phyloP scores from a whole-genome alignment of 2,329 filamentous ascomycete species.

The Trichoderma endophyticum region DNA sequence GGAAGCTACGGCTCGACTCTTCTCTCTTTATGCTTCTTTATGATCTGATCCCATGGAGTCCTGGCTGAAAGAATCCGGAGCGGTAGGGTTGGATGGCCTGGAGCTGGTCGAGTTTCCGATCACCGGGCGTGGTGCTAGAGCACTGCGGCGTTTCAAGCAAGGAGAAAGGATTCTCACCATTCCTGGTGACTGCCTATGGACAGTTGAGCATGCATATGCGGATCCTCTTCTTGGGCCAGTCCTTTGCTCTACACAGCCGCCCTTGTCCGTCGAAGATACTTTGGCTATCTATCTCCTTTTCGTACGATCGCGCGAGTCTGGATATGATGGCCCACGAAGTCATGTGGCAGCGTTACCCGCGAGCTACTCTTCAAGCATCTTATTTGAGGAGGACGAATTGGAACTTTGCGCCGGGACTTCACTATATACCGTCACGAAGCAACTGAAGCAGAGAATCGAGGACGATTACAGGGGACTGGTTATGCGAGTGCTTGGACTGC shows the following conservation, averaged over 20 bases:
- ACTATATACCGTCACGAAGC: slow-evolving; percentile 33
- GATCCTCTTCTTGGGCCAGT: slow-evolving; percentile 32
- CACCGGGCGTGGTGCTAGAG: slow-evolving; percentile 33
- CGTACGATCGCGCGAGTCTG: slow-evolving; percentile 32
- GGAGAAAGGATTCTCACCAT: slow-evolving; percentile 35
- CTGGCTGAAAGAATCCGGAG: slow-evolving; percentile 33
- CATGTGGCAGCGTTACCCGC: slow-evolving; percentile 32
- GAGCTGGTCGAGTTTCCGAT: slow-evolving; percentile 32
- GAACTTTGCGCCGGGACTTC: slow-evolving; percentile 33
- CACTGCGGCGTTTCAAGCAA: slow-evolving; percentile 31
- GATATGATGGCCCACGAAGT: slow-evolving; percentile 29
- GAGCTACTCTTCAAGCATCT: slow-evolving; percentile 35
- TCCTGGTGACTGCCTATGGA: slow-evolving; percentile 31
- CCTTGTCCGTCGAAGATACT: slow-evolving; percentile 34
- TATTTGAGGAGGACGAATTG: slow-evolving; percentile 34
- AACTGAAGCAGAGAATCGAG: slow-evolving; percentile 29
- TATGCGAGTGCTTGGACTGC: slow-evolving; percentile 27
- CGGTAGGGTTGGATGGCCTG: slow-evolving; percentile 30
- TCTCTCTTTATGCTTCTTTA: neutral
- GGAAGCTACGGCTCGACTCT: neutral
- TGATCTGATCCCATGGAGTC: slow-evolving; percentile 27
- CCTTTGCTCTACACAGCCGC: slow-evolving; percentile 30
- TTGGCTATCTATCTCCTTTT: slow-evolving; percentile 35
- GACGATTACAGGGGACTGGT: slow-evolving; percentile 31
- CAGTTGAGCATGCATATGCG: slow-evolving; percentile 31